Base-by-base conservation (phyloP, 331 rosid species). In the Ulmus americana region DNA sequence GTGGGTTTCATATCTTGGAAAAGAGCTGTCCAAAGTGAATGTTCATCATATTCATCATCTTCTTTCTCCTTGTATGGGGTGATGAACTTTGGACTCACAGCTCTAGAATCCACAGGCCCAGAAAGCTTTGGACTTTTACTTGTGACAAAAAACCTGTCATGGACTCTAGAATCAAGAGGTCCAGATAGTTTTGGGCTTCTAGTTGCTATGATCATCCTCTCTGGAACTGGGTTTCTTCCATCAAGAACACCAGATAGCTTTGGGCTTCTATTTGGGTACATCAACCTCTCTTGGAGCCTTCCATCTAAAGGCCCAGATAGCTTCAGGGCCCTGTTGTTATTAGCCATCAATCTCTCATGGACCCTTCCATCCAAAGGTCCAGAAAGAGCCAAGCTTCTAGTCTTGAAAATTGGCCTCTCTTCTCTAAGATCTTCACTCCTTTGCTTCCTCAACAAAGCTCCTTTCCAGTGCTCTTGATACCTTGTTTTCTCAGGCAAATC, bases 1-100 rank as follows among this genome's bases (percentile, higher is more conserved):
- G 91, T 89, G 11, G 97, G 97, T 45, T 92, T 85, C 72, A 92
- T 70, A 69, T 89, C 98, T 10, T 85, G 88, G 79, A 92, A 92
- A 76, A 92, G 67, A 6, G 95, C 44, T 46, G 87, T 83, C 97
- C 98, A 92, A 5, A 89, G 82, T 8, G 88, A 68, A 45, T 79
- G 95, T 22, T 92, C 95, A 45, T 80, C 74, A 3, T 35, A 55
- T 60, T 77, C 77, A 35, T 64, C 61, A 14, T 82, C 85, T 16
- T 18, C 63, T 12, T 64, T 77, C 12, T 80, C 72, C 75, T 72
- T 74, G 22, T 52, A 82, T 1, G 77, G 88, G 22, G 83, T 49
- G n/a, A n/a, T 55, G 7, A 72, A 51, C 74, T 64, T 61, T 70
- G 95, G 87, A 72, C 82, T 85, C 11, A 80, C 77, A 55, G 38